These are phyloP conservation scores for Afroboletus lepidellus DNA, from an alignment of 1,284 basidiomycete genomes.

Conservation along the genomic window DNA sequence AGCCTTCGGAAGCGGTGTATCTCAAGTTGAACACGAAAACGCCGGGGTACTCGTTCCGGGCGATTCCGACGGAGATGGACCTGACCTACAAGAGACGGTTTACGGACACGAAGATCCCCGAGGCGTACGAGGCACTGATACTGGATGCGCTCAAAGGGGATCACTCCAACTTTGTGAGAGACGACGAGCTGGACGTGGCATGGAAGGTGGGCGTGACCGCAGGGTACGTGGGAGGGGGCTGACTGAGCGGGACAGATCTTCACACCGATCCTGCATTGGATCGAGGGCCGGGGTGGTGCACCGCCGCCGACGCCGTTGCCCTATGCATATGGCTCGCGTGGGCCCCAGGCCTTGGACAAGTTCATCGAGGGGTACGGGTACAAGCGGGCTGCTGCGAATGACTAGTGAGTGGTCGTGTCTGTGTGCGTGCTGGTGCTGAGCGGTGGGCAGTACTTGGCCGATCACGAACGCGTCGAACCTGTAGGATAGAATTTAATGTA, in stretches of 20 bases:
- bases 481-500: not conserved
- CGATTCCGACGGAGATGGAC: slow-evolving; percentile 94
- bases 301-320: slow-evolving; percentile 65
- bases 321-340: slow-evolving; percentile 92
- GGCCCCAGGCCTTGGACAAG: slow-evolving; percentile 78
- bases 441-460: slow-evolving; percentile 27
- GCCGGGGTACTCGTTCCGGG: slow-evolving; percentile 85
- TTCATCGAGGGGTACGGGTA: slow-evolving; percentile 81
- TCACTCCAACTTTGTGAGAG: slow-evolving; percentile 90
- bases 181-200: slow-evolving; percentile 92
- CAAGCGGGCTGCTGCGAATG: slow-evolving; percentile 58
- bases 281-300: slow-evolving; percentile 63
- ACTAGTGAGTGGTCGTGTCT: slow-evolving; percentile 59
- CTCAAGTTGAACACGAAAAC: slow-evolving; percentile 93
- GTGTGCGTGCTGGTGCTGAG: not conserved
- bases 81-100: slow-evolving; percentile 95
- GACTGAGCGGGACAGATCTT: slow-evolving; percentile 64
- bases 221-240: slow-evolving; percentile 9
- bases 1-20: slow-evolving; percentile 93
- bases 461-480: slow-evolving; percentile 22
- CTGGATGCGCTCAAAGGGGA: slow-evolving; percentile 87
- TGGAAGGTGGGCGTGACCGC: slow-evolving; percentile 71
- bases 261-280: slow-evolving; percentile 93
- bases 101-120: slow-evolving; percentile 84
- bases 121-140: slow-evolving; percentile 92